Conservation (phyloP, 2,329 filamentous ascomycete species). For the Mycosphaerella sp. region DNA sequence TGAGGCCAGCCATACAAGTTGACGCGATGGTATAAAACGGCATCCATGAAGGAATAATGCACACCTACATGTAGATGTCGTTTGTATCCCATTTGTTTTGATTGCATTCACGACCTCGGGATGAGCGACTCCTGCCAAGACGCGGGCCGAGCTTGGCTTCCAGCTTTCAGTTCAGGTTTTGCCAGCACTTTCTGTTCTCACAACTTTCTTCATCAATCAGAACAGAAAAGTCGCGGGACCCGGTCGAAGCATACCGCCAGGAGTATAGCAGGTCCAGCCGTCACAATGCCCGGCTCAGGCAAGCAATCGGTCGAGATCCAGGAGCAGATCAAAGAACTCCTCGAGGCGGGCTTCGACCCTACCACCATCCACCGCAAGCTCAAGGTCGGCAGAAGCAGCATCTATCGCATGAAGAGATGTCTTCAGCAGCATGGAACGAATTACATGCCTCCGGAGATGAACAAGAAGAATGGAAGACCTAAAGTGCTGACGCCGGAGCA, state of each 20-base stretch:
- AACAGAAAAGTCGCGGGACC: slow-evolving; percentile 5
- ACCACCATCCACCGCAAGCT: slow-evolving; percentile 32
- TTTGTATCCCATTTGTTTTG: too few relatives aligned
- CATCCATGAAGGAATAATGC: too few relatives aligned
- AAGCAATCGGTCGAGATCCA: slow-evolving; percentile 29
- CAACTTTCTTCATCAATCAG: slow-evolving; percentile 1
- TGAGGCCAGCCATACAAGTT: too few relatives aligned
- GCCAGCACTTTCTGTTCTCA: slow-evolving; percentile 6
- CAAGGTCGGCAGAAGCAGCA: slow-evolving; percentile 30
- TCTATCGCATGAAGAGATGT: slow-evolving; percentile 34
- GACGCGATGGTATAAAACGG: too few relatives aligned
- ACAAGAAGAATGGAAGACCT: slow-evolving; percentile 33
- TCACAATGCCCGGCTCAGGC: slow-evolving; percentile 28
- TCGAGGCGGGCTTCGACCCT: slow-evolving; percentile 32
- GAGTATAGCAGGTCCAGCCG: slow-evolving; percentile 7
- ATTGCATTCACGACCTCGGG: too few relatives aligned
- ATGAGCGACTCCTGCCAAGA: too few relatives aligned
- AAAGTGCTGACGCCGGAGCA: slow-evolving; percentile 31
- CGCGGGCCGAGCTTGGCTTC: too few relatives aligned
- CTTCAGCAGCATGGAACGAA: slow-evolving; percentile 31
- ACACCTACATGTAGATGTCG: too few relatives aligned
- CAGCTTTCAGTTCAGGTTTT: background rate
- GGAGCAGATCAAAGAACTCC: slow-evolving; percentile 30
- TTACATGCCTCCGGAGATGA: slow-evolving; percentile 31
- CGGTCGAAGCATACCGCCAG: background rate